Percentiles rank a stretch among this genome's conserved stretches.
These are phyloP conservation scores for Ambrosia hybrid DNA, from an alignment of 140 eudicot species.

Conservation along the genomic window DNA sequence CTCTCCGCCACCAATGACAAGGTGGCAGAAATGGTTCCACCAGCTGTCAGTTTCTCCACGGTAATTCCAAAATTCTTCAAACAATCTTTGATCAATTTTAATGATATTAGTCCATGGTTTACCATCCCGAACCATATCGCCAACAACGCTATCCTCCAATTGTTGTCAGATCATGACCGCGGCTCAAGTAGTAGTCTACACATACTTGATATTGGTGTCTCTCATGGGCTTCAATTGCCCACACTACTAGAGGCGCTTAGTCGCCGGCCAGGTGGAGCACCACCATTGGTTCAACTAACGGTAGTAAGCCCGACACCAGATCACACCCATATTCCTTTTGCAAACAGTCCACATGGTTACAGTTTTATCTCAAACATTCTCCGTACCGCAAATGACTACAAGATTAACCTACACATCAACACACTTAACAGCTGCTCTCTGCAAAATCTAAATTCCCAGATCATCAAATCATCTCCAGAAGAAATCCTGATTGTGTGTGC, in stretches of 20 bases:
- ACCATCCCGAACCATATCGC: conserved; percentile 77
- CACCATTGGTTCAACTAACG: conserved; percentile 72
- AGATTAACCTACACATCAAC: conserved; percentile 71
- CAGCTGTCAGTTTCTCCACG: conserved; percentile 42
- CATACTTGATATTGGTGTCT: conserved; percentile 78
- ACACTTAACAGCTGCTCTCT: conserved; percentile 45
- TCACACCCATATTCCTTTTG: conserved; percentile 49
- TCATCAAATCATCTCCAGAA: conserved; percentile 45
- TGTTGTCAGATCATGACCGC: conserved; percentile 42
- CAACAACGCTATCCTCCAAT: conserved; percentile 71
- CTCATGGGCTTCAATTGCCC: conserved; percentile 86
- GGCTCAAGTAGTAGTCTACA: conserved; percentile 40
- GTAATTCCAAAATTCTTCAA: conserved; percentile 56
- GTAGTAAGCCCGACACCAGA: conserved; percentile 46
- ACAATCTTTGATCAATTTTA: conserved; percentile 58
- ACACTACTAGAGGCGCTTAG: conserved; percentile 71
- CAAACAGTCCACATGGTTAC: conserved; percentile 55
- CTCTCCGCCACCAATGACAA: conserved; percentile 37
- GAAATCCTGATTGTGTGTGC: conserved; percentile 68
- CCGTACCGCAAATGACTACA: conserved; percentile 48
- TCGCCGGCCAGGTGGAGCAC: conserved; percentile 70
- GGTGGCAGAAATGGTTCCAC: conserved; percentile 14
- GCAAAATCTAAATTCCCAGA: conserved; percentile 48
- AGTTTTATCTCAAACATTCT: conserved; percentile 55
- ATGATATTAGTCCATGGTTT: conserved; percentile 82